Conservation (phyloP, 176 grass and related monocot species). For the Olyra latifolia region DNA sequence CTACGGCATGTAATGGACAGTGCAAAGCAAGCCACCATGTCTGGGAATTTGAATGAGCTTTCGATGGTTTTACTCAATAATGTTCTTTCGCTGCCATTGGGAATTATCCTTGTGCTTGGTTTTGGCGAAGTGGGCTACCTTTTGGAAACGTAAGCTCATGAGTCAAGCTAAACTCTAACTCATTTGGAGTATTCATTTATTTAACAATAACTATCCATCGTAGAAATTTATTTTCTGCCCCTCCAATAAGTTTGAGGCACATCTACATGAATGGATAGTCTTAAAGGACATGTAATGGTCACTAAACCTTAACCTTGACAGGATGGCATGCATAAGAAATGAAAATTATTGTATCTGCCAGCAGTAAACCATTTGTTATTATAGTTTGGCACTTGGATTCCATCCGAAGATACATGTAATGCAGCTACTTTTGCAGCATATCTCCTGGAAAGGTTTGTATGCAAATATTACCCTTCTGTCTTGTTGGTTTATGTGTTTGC, state of each 20-base stretch:
- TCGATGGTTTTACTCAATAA: conserved; percentile 98
- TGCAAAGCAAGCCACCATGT: conserved; percentile 86
- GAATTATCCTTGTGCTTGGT: conserved; percentile 72
- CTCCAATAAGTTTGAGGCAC: background rate
- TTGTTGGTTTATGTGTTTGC: conserved; percentile 36
- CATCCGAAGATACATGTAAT: background rate
- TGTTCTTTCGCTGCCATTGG: conserved; percentile 79
- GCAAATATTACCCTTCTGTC: background rate
- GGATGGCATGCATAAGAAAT: background rate
- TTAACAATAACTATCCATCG: background rate
- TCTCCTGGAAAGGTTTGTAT: background rate
- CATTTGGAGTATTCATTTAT: background rate
- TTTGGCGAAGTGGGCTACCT: conserved; percentile 90
- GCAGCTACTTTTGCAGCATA: background rate
- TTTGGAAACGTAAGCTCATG: conserved; percentile 70
- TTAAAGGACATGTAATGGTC: background rate
- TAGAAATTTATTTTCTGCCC: background rate
- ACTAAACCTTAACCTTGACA: background rate
- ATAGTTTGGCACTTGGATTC: background rate
- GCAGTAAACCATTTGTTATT: background rate
- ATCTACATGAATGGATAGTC: background rate
- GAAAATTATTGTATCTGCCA: conserved; percentile 4
- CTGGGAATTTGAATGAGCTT: conserved; percentile 94
- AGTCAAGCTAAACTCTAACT: conserved; percentile 22
- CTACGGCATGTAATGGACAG: conserved; percentile 92